Percentiles rank a stretch among this genome's conserved stretches.
These are phyloP conservation scores for Tolypocladium capitatum DNA, from an alignment of 2,329 filamentous ascomycete species.

Conservation along the genomic window DNA sequence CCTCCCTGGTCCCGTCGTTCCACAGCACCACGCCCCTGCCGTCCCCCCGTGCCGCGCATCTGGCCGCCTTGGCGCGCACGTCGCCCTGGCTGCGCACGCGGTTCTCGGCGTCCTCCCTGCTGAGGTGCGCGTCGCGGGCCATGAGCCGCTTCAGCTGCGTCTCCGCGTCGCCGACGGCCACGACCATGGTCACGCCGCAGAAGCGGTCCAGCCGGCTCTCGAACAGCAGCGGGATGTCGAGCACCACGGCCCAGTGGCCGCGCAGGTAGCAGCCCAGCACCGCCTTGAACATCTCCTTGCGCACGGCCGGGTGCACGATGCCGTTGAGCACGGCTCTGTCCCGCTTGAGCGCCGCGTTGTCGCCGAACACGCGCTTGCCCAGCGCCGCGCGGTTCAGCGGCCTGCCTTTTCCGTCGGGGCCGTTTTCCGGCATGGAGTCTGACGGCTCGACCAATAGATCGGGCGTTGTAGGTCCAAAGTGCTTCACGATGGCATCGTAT, in stretches of 20 bases:
- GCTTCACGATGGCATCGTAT: slow-evolving; percentile 66
- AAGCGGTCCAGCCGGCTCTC: slow-evolving; percentile 76
- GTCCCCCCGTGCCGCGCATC: slow-evolving; percentile 51
- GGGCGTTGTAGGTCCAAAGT: slow-evolving; percentile 74
- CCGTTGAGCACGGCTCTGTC: slow-evolving; percentile 71
- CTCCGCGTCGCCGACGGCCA: slow-evolving; percentile 66
- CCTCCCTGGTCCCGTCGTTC: slow-evolving; percentile 69
- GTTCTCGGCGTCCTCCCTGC: slow-evolving; percentile 74
- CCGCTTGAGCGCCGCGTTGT: slow-evolving; percentile 51
- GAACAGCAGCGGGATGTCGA: slow-evolving; percentile 86
- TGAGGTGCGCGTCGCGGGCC: slow-evolving; percentile 64
- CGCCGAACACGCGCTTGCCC: slow-evolving; percentile 75
- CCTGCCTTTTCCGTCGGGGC: slow-evolving; percentile 47
- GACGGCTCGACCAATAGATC: slow-evolving; percentile 61
- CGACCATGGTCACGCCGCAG: slow-evolving; percentile 76
- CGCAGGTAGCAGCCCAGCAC: slow-evolving; percentile 60
- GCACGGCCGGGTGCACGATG: slow-evolving; percentile 87
- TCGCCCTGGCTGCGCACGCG: slow-evolving; percentile 78
- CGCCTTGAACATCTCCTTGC: slow-evolving; percentile 64
- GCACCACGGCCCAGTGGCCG: slow-evolving; percentile 77
- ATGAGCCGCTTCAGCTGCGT: slow-evolving; percentile 73
- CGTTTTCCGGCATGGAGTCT: slow-evolving; percentile 36
- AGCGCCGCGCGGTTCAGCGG: slow-evolving; percentile 79
- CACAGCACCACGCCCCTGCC: slow-evolving; percentile 69
- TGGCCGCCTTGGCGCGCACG: slow-evolving; percentile 67